Evolutionary conservation across 148 eudicot genomes (phyloP).

Genomic region (Cornus controversa): DNA sequence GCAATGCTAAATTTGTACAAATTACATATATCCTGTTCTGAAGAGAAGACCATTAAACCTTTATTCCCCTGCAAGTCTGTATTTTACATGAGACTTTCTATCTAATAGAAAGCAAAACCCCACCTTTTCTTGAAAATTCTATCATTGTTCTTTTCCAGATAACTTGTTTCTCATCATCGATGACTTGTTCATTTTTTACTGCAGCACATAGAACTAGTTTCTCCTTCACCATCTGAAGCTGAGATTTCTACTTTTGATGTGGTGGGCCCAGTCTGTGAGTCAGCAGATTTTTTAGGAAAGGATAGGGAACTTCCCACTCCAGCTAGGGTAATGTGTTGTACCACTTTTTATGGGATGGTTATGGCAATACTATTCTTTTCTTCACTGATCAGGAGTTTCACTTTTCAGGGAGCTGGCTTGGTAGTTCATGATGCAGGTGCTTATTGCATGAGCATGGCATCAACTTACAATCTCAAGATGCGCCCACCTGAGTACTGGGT

Average conservation of each 20-base stretch:
- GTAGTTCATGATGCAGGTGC: constrained; percentile 99
- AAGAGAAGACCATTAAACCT: background rate
- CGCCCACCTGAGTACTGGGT: constrained; percentile 99
- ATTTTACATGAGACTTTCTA: background rate
- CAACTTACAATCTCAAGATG: constrained; percentile 99
- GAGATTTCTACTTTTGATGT: constrained; percentile 74
- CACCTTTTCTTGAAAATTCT: background rate
- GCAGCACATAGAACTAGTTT: constrained; percentile 91
- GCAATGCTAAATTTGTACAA: background rate
- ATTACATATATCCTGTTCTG: background rate
- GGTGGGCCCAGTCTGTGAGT: constrained; percentile 98
- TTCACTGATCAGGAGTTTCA: background rate
- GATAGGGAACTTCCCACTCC: constrained; percentile 86
- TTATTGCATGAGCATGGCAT: constrained; percentile 99
- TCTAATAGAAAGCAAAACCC: background rate
- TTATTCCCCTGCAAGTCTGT: background rate
- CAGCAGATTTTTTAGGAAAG: constrained; percentile 96
- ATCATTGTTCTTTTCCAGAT: background rate
- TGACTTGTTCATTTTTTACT: constrained; percentile 5
- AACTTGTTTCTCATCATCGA: background rate
- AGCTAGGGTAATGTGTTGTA: constrained; percentile 40
- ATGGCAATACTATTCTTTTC: background rate
- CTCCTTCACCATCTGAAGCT: constrained; percentile 64
- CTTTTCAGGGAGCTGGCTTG: constrained; percentile 75
- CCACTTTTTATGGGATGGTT: background rate